These are phyloP conservation scores for Auriculariales sp. DNA, from an alignment of 768 basidiomycete genomes.

Conservation along the genomic window DNA sequence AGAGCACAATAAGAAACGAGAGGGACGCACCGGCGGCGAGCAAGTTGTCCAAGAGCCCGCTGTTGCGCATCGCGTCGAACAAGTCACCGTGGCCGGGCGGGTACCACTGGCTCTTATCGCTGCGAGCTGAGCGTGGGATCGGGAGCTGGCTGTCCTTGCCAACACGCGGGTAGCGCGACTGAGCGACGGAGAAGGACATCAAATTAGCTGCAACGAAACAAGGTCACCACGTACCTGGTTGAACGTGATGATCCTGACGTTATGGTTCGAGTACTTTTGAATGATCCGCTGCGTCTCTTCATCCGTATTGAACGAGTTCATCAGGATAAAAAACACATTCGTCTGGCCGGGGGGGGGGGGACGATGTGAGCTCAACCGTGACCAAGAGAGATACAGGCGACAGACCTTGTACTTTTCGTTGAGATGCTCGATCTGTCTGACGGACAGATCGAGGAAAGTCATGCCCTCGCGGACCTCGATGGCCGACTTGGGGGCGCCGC, in stretches of 20 bases:
- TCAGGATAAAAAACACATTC: slow-evolving; percentile 92
- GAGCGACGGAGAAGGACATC: slow-evolving; percentile 52
- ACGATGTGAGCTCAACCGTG: slow-evolving; percentile 11
- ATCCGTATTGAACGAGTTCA: slow-evolving; percentile 98
- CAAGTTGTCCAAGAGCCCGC: slow-evolving; percentile 81
- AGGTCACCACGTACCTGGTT: background rate
- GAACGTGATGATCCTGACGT: slow-evolving; percentile 61
- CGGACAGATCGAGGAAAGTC: slow-evolving; percentile 92
- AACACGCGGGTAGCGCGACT: slow-evolving; percentile 89
- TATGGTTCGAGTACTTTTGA: slow-evolving; percentile 92
- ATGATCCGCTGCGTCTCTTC: slow-evolving; percentile 93
- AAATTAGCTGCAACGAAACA: slow-evolving; percentile 25
- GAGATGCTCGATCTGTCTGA: slow-evolving; percentile 74
- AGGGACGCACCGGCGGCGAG: too few species aligned
- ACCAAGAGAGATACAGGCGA: background rate
- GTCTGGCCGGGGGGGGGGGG: slow-evolving; percentile 89
- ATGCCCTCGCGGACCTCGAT: slow-evolving; percentile 95
- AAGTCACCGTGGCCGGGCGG: slow-evolving; percentile 95
- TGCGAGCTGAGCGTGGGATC: slow-evolving; percentile 57
- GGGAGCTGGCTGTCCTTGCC: slow-evolving; percentile 80
- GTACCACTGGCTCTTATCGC: slow-evolving; percentile 91
- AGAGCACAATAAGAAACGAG: too few species aligned
- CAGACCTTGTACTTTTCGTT: slow-evolving; percentile 19
- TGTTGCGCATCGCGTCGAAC: slow-evolving; percentile 84
- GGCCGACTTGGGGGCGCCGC: slow-evolving; percentile 73